A percentile compares a stretch with the other conserved stretches of the same genome.
These are phyloP conservation scores for Anthracocystis walkeri DNA, from an alignment of 1,284 basidiomycete species.

Conservation along the genomic window DNA sequence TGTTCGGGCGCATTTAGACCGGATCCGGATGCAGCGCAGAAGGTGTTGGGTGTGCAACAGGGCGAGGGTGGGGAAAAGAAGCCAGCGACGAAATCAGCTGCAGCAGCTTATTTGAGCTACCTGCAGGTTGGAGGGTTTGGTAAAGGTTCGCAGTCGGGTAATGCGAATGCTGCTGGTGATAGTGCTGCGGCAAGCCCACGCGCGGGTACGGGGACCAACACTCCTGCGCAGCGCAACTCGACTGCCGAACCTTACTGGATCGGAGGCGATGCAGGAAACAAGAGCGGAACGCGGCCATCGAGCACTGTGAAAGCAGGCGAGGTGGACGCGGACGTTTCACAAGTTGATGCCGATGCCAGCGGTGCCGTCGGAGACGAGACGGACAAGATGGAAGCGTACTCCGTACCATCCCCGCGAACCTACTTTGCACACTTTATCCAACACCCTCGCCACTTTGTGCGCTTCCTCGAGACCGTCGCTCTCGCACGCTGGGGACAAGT, in stretches of 20 bases:
- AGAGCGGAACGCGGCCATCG: conserved; percentile 11
- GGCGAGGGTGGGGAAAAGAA: conserved; percentile 6
- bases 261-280: conserved; percentile 5
- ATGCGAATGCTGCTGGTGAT: background rate
- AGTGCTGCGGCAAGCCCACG: conserved; percentile 7
- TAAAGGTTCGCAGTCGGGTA: conserved; percentile 1
- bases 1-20: conserved; percentile 77
- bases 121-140: conserved; percentile 54
- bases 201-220: conserved; percentile 12
- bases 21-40: conserved; percentile 16
- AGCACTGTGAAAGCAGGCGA: conserved; percentile 23
- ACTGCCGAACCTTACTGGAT: conserved; percentile 36
- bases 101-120: conserved; percentile 54
- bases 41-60: conserved; percentile 1
- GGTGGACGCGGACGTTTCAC: conserved; percentile 8
- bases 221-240: conserved; percentile 38
- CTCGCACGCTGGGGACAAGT: conserved; percentile 82
- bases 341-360: conserved; percentile 15
- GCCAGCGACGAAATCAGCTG: conserved; percentile 21
- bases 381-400: conserved; percentile 66
- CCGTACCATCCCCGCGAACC: conserved; percentile 82
- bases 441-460: conserved; percentile 83
- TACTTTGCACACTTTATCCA: conserved; percentile 97
- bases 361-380: conserved; percentile 10
- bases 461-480: conserved; percentile 90